Evolutionary conservation across 495 filamentous ascomycete genomes (phyloP).

Genomic region (Daldinia childiae): DNA sequence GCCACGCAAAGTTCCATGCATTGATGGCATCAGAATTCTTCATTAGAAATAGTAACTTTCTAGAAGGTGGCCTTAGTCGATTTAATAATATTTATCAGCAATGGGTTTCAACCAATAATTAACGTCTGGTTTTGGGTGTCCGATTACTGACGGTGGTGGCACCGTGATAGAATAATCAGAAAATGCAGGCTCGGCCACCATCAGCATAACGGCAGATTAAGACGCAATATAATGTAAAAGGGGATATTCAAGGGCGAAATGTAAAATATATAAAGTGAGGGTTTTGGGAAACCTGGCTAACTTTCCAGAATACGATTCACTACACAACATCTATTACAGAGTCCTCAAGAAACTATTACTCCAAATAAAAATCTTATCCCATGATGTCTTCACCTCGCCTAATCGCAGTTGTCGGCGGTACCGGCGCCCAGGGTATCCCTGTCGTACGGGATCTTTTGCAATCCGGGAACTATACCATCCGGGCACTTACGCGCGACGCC

Average conservation of each 20-base stretch:
- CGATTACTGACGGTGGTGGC: conserved; percentile 24
- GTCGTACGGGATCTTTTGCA: conserved; percentile 57
- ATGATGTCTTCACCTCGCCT: conserved; percentile 44
- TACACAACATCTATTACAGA: background rate
- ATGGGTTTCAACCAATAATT: background rate
- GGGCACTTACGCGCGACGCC: conserved; percentile 60
- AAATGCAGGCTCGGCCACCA: conserved; percentile 12
- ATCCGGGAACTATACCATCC: conserved; percentile 54
- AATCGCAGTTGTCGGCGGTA: conserved; percentile 62
- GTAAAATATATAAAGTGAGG: background rate
- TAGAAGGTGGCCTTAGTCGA: background rate
- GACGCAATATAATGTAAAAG: no score
- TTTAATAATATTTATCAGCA: background rate
- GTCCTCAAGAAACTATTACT: background rate
- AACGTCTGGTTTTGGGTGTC: background rate
- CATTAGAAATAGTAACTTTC: background rate
- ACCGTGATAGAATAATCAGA: conserved; percentile 42
- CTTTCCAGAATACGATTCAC: background rate
- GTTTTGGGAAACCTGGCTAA: background rate
- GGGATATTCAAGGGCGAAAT: background rate
- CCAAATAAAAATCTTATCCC: background rate
- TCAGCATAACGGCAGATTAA: background rate
- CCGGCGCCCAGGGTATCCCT: conserved; percentile 64
- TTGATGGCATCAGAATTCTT: background rate
- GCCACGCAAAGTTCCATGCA: background rate